These are phyloP conservation scores for Penicillium sp. DNA, from an alignment of 2,329 filamentous ascomycete species.

Conservation along the genomic window DNA sequence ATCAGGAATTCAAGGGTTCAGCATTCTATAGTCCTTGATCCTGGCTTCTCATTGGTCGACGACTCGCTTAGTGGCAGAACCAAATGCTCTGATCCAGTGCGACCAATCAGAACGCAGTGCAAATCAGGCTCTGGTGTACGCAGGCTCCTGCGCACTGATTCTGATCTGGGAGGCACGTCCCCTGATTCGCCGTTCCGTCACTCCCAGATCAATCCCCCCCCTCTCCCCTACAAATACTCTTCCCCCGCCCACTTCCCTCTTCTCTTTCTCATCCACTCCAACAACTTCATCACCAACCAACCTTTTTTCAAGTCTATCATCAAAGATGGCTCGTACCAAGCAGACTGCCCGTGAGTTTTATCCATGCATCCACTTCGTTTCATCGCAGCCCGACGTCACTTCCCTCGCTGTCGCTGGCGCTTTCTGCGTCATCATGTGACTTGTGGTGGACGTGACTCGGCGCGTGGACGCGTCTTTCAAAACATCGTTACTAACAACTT, in stretches of 20 bases:
- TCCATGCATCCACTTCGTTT: constrained; percentile 16
- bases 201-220: constrained; percentile 39
- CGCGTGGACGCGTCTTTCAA: constrained; percentile 16
- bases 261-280: constrained; percentile 39
- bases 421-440: not conserved
- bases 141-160: constrained; percentile 29
- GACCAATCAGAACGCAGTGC: constrained; percentile 25
- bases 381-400: not conserved
- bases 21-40: constrained; percentile 40
- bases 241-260: constrained; percentile 42
- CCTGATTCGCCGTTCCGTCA: constrained; percentile 19
- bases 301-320: constrained; percentile 37
- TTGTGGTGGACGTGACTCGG: not conserved
- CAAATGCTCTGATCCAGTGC: constrained; percentile 10
- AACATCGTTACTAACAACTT: constrained; percentile 30
- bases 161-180: constrained; percentile 19
- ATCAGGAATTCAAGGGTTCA: constrained; percentile 33
- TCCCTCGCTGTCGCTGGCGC: constrained; percentile 18
- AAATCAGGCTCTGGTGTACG: constrained; percentile 37
- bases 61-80: constrained; percentile 38
- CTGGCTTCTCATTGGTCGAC: constrained; percentile 38
- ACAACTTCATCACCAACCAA: constrained; percentile 33
- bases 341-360: constrained; percentile 54
- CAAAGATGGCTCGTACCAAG: constrained; percentile 54
- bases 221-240: constrained; percentile 44